Percentiles rank a stretch among this genome's conserved stretches.
phyloP scores from a whole-genome alignment of 129 eudicot genomes.

The Chrysanthemum makinoi region DNA sequence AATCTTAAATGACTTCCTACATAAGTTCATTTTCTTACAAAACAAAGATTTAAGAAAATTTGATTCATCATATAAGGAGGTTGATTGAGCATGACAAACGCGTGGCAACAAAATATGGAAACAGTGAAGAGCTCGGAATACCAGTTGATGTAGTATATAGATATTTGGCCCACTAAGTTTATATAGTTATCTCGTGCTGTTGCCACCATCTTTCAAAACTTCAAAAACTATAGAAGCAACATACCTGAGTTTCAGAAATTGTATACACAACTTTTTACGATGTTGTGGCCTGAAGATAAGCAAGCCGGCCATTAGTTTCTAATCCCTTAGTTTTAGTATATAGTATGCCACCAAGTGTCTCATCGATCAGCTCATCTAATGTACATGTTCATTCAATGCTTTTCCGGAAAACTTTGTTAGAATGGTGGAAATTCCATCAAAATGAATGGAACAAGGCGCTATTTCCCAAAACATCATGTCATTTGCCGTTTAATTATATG shows the following conservation, averaged over 20 bases:
- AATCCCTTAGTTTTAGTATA: no score
- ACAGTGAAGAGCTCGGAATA: conserved; percentile 26
- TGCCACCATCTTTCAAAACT: conserved; percentile 75
- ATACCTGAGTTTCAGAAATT: conserved; percentile 64
- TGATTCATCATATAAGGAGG: not conserved
- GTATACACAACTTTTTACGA: conserved; percentile 62
- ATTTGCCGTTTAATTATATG: no score
- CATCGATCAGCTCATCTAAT: no score
- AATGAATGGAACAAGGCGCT: no score
- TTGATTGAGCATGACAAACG: no score
- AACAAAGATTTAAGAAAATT: not conserved
- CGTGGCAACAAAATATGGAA: not conserved
- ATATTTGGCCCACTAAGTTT: conserved; percentile 93
- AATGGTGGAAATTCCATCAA: no score
- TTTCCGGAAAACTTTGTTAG: no score
- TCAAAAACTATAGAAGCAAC: conserved; percentile 76
- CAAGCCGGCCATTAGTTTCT: not conserved
- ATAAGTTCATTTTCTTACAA: conserved; percentile 65
- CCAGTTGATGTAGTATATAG: conserved; percentile 66
- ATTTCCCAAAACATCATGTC: no score
- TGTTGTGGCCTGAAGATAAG: conserved; percentile 69
- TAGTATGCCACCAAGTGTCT: no score
- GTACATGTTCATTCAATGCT: no score
- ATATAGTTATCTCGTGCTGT: conserved; percentile 79
- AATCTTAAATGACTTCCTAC: conserved; percentile 72